A percentile compares a stretch with the other conserved stretches of the same genome.
Conservation (phyloP, 2,329 filamentous ascomycete species). For the Fusarium sp. region DNA sequence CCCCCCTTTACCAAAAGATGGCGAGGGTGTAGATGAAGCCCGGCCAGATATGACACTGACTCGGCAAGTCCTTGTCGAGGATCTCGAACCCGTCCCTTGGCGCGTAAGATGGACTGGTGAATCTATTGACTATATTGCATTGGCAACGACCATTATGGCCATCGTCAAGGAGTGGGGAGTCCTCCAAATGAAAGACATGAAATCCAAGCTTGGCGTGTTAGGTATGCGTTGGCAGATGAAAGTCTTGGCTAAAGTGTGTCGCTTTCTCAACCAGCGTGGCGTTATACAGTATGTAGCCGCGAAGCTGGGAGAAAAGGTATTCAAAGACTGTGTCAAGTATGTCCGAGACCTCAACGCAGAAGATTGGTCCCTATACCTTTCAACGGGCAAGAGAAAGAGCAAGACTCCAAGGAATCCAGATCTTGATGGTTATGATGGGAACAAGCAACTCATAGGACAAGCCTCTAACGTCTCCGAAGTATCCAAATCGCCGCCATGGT, state of each 20-base stretch:
- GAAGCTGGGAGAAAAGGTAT: constrained; percentile 64
- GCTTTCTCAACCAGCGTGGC: constrained; percentile 67
- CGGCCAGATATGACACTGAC: constrained; percentile 54
- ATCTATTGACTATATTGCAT: constrained; percentile 67
- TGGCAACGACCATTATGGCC: constrained; percentile 68
- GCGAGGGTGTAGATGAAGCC: constrained; percentile 41
- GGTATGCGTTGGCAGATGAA: constrained; percentile 71
- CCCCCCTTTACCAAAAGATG: constrained; percentile 56
- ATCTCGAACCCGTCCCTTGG: constrained; percentile 68
- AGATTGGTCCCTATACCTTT: constrained; percentile 68
- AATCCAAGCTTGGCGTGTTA: constrained; percentile 67
- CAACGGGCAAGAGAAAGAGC: constrained; percentile 57
- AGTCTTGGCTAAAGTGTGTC: constrained; percentile 67
- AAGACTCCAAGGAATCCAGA: constrained; percentile 46
- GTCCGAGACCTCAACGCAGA: constrained; percentile 65
- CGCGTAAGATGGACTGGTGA: constrained; percentile 67
- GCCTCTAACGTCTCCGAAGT: constrained; percentile 43
- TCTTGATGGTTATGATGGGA: constrained; percentile 43
- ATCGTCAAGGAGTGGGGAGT: constrained; percentile 69
- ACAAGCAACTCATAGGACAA: constrained; percentile 34
- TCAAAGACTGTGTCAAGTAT: constrained; percentile 72
- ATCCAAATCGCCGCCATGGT: constrained; percentile 49
- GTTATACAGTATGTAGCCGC: constrained; percentile 69
- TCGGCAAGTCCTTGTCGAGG: constrained; percentile 54
- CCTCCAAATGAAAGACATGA: constrained; percentile 68